Evolutionary conservation across 2,329 filamentous ascomycete genomes (phyloP), one percentile per base, ranked within the genome.

Genomic region (Aaosphaeria arxii): DNA sequence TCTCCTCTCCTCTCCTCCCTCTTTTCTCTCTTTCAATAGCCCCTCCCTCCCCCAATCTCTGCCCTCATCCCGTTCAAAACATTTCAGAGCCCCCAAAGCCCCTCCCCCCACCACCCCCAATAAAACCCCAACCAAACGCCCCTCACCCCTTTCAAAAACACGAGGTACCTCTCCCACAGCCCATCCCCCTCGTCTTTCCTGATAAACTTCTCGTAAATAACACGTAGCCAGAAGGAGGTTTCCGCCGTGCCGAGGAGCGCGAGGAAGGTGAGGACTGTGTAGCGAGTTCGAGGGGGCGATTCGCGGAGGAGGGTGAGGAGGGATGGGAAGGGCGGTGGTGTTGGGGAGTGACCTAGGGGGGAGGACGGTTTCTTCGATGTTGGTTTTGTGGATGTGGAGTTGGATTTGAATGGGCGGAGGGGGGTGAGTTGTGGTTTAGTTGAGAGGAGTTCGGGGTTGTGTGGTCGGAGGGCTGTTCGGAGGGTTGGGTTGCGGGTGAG

Each of bases 151-250:
- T 44, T 41, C 2, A 59, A 41, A 1, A 49, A 53, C 11, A 31
- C 44, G 1, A 28, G 24, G 0, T 61, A 4, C 3, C 50, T 44
- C 3, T 42, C 13, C n/a, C 61, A 38, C 1, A 63, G 42, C 9
- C 50, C 51, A 13, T 55, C 57, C 1, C 57, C 57, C 6, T 56
- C 53, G 11, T 46, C 51, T 5, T 42, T 32, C 5, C 56, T 48
- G n/a, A 66, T 63, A 45, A 55, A 66, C 39, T 61, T 63, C 7
- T 59, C 56, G 33, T 55, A 54, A 7, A 63, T 46, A 11, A 65
- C 50, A 6, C 59, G 58, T 11, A 51, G 46, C 64, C 64, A 66
- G 41, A 67, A 66, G 1, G 57, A 60, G 1, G 60, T 51, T 46
- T 67, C 64, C 5, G 50, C 57, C 1, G 55, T 53, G 1, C 42